Evolutionary conservation across 257 asterid genomes (phyloP), one percentile per base, ranked within the genome.

Genomic region (Handroanthus guayacan): DNA sequence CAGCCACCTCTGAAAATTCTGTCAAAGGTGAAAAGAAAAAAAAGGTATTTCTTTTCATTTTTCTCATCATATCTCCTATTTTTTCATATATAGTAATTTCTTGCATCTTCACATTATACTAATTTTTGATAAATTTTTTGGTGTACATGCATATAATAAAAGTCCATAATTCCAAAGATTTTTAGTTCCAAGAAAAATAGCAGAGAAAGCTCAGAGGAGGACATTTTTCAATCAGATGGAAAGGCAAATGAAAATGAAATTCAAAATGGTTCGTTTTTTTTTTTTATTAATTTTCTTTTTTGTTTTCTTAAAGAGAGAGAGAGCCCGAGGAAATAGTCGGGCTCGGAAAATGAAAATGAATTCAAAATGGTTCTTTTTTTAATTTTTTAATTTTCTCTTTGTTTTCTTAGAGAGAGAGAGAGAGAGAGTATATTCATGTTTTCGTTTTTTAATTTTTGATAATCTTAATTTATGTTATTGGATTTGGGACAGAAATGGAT

Each of bases 111-210:
- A 8, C 9, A 4, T 2, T 17, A 2, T 66, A 0, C 7, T 9
- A 20, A 31, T 74, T 6, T 52, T 51, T 41, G 13, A 47, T 47
- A 3, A 47, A 5, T 8, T 58, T 57, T 9, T 45, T 67, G 2
- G 34, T 50, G 2, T 41, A 17, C 17, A 43, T 16, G 62, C 66
- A 47, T n/a, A 2, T 75, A 55, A 67, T 47, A 14, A 43, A 79
- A 93, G 96, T 88, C 87, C 5, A 82, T 85, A 8, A 82, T 92
- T 51, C 92, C 98, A 52, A 92, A 82, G 89, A 81, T 94, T 34
- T 89, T 90, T 84, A 67, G 82, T 58, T 76, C 90, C 47, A 94
- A 85, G 76, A 82, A 64, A 81, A 60, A 76, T 67, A 80, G 81
- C 67, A 83, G 81, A 81, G 94, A 86, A 60, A 79, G 44, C 75